These are phyloP conservation scores for Parastagonospora avenae DNA, from an alignment of 2,329 filamentous ascomycete species.

Conservation along the genomic window DNA sequence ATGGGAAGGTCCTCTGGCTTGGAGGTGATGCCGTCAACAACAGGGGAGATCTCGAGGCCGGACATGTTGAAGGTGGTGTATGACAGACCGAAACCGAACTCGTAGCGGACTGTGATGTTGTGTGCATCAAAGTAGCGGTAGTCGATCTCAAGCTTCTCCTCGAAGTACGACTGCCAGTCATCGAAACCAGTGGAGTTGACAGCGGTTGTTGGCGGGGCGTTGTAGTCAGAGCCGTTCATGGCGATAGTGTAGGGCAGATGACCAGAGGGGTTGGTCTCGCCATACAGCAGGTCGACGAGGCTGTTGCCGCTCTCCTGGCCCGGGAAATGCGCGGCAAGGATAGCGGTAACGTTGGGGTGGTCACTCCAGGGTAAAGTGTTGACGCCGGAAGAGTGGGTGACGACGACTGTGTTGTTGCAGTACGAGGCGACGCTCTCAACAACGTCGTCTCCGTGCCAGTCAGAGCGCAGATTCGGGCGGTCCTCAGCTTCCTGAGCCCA, in stretches of 20 bases:
- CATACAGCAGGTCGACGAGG: conserved; percentile 64
- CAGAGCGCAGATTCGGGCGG: conserved; percentile 46
- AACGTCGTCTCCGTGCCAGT: conserved; percentile 49
- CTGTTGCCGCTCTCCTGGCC: conserved; percentile 51
- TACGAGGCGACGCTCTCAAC: conserved; percentile 53
- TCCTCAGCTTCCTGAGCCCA: conserved; percentile 55
- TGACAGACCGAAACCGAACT: conserved; percentile 76
- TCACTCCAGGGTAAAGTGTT: conserved; percentile 50
- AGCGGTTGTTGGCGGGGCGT: conserved; percentile 46
- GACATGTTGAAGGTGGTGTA: conserved; percentile 80
- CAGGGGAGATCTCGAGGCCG: conserved; percentile 62
- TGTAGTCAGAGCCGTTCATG: conserved; percentile 71
- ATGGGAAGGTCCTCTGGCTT: conserved; percentile 45
- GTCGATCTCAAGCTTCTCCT: conserved; percentile 73
- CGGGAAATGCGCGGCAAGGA: conserved; percentile 49
- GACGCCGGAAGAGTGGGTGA: conserved; percentile 52
- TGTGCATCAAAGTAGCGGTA: conserved; percentile 74
- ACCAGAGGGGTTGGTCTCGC: conserved; percentile 76
- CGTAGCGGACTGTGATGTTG: conserved; percentile 71
- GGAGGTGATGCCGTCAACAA: conserved; percentile 66
- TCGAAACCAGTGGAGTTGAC: conserved; percentile 47
- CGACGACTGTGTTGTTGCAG: conserved; percentile 59
- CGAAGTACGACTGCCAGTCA: conserved; percentile 59
- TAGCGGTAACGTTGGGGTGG: conserved; percentile 51
- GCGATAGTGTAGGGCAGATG: conserved; percentile 88